These are phyloP conservation scores for Naganishia antarctica DNA, from an alignment of 768 basidiomycete species.

Conservation along the genomic window DNA sequence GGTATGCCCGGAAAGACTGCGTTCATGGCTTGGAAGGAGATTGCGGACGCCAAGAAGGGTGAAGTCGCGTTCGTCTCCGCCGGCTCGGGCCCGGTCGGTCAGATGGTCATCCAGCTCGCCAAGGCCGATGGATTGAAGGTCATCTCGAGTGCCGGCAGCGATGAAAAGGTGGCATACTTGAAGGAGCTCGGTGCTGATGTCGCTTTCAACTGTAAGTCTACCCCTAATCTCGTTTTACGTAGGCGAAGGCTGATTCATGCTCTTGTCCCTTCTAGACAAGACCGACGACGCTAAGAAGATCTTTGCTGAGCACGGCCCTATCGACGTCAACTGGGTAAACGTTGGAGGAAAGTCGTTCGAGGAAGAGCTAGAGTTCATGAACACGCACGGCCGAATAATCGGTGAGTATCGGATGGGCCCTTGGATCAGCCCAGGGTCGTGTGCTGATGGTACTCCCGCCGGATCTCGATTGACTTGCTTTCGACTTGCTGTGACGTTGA, in stretches of 20 bases:
- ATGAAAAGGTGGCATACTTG: conserved; percentile 60
- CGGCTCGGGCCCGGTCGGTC: conserved; percentile 59
- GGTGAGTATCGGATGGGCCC: conserved; percentile 17
- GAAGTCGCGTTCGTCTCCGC: conserved; percentile 56
- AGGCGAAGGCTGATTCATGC: no score
- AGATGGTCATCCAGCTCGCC: conserved; percentile 56
- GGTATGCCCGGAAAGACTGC: conserved; percentile 52
- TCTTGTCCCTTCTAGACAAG: conserved; percentile 47
- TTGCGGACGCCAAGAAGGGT: conserved; percentile 53
- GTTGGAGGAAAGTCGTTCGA: conserved; percentile 45
- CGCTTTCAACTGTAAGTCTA: conserved; percentile 34
- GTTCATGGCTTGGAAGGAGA: conserved; percentile 48
- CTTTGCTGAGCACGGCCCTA: conserved; percentile 58
- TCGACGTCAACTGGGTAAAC: conserved; percentile 55
- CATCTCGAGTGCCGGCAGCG: conserved; percentile 65
- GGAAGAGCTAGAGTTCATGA: conserved; percentile 34
- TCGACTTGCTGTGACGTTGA: not conserved
- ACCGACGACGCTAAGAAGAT: conserved; percentile 56
- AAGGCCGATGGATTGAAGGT: conserved; percentile 57
- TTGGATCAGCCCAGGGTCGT: not conserved
- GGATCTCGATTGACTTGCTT: no score
- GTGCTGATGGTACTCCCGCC: not conserved
- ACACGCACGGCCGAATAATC: conserved; percentile 34
- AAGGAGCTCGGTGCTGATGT: conserved; percentile 32
- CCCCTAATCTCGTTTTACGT: no score